Percentiles rank a stretch among this genome's conserved stretches.
Evolutionary conservation across 2,329 filamentous ascomycete species (phyloP).

Genomic region (Mycosphaerelloides madeirae): DNA sequence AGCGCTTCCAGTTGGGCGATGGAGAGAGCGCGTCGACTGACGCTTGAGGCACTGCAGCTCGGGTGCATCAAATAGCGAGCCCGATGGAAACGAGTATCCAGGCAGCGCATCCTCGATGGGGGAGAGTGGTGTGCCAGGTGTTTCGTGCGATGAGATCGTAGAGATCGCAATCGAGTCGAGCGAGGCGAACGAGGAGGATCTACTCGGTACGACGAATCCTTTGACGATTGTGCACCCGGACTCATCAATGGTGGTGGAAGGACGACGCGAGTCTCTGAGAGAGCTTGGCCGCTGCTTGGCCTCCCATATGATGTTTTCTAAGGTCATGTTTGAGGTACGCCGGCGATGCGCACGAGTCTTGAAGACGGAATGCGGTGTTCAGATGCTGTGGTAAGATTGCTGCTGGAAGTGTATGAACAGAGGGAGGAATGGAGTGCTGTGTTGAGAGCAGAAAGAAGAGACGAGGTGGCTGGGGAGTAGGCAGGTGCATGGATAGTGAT

Average conservation of each 20-base stretch:
- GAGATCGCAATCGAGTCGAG: constrained; percentile 4
- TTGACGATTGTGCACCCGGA: constrained; percentile 18
- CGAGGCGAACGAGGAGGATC: constrained; percentile 15
- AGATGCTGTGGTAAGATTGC: constrained; percentile 6
- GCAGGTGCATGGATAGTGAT: no score
- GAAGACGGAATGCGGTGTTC: background rate
- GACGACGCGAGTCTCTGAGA: constrained; percentile 7
- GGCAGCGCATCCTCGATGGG: constrained; percentile 8
- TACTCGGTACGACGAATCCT: constrained; percentile 19
- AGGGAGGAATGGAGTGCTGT: background rate
- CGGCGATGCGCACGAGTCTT: no score
- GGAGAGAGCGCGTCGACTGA: constrained; percentile 10
- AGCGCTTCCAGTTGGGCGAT: constrained; percentile 2
- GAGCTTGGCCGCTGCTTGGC: constrained; percentile 11
- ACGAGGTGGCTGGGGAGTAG: no score
- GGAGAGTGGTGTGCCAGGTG: constrained; percentile 11
- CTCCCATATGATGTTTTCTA: constrained; percentile 14
- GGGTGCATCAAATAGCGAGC: constrained; percentile 6
- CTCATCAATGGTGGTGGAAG: constrained; percentile 16
- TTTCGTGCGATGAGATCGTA: no score
- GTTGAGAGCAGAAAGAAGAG: no score
- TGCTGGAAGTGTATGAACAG: constrained; percentile 7
- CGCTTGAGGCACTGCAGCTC: constrained; percentile 6
- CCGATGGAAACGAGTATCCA: constrained; percentile 9
- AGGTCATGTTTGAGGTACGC: background rate